phyloP scores from a whole-genome alignment of 495 filamentous ascomycete species.

The Xylaria acuta region DNA sequence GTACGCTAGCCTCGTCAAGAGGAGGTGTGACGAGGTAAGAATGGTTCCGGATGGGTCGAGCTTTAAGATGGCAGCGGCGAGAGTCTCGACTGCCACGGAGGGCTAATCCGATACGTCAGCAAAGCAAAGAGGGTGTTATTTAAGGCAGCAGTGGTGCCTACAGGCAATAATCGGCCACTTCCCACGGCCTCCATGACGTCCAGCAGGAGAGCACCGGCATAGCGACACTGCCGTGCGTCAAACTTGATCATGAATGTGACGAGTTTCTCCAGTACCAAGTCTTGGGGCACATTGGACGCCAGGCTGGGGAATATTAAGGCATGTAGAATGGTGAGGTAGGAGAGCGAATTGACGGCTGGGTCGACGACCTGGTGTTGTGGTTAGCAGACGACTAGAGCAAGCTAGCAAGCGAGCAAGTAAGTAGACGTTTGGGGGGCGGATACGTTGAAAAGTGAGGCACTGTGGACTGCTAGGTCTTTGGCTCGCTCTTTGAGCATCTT shows the following conservation, averaged over 20 bases:
- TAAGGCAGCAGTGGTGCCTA: slow-evolving; percentile 29
- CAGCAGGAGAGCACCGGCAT: slow-evolving; percentile 41
- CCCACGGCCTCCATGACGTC: slow-evolving; percentile 39
- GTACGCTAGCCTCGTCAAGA: slow-evolving; percentile 66
- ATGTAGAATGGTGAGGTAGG: slow-evolving; percentile 50
- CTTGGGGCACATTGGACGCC: slow-evolving; percentile 30
- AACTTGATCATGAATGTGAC: slow-evolving; percentile 51
- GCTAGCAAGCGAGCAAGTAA: too few relatives aligned
- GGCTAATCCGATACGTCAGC: slow-evolving; percentile 49
- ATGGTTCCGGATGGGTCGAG: slow-evolving; percentile 74
- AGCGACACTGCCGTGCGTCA: slow-evolving; percentile 55
- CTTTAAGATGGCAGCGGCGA: slow-evolving; percentile 71
- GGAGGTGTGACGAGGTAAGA: slow-evolving; percentile 71
- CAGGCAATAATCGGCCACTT: slow-evolving; percentile 44
- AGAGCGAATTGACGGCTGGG: slow-evolving; percentile 50
- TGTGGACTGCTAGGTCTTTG: slow-evolving; percentile 27
- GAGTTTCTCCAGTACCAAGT: slow-evolving; percentile 41
- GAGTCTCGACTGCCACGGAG: slow-evolving; percentile 61
- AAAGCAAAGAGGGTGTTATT: not conserved
- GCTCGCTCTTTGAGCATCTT: slow-evolving; percentile 40
- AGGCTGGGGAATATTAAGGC: slow-evolving; percentile 31
- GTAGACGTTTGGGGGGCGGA: not conserved
- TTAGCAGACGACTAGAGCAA: slow-evolving; percentile 25
- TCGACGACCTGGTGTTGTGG: slow-evolving; percentile 40
- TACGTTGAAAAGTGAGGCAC: slow-evolving; percentile 44